Base-by-base conservation (phyloP, 495 filamentous ascomycete species). In the Glonium stellatum region DNA sequence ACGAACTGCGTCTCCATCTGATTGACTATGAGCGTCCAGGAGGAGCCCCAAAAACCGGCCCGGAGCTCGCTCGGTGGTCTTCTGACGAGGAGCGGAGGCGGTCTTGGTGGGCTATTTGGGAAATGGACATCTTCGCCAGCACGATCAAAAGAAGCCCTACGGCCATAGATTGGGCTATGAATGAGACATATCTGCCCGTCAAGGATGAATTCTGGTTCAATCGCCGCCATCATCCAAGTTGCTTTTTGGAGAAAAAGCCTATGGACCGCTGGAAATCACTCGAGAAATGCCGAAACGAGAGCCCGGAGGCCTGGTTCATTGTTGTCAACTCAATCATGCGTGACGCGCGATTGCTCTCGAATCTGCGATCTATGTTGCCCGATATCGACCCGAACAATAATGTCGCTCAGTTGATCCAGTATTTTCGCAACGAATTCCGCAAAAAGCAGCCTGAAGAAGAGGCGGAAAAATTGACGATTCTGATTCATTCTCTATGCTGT, bases 281-380 rank as follows among this genome's bases (percentile, higher is more conserved):
- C 2, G 46, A 68, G 48, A 41, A 66, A 6, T 67, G 64, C 35
- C 68, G 67, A 15, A 76, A 74, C 56, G 51, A 69, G 36, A 67
- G 66, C n/a, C 57, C 73, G 0, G 69, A 67, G 41, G 71, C 74
- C n/a, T 76, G 74, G 74, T 74, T 73, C 51, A 64, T 75, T 9
- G 70, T 75, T 12, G 41, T 58, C 19, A 19, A 53, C 0, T 48
- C 69, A 5, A 39, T 73, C 25, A 71, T 71, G 69, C 47, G 57
- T 25, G 62, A 70, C 54, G 69, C 71, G 2, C 71, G 71, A 55
- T 27, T 55, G 11, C 23, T 66, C 11, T 66, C 60, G 22, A 50
- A 50, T 21, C n/a, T 50, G 47, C 47, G 23, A 50, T 67, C 27
- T 58, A 71, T 5, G 57, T 70, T 15, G 62, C 67, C n/a, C 72